A percentile compares a stretch with the other conserved stretches of the same genome.
Conservation (phyloP, 805 yeast genomes). For the Saccharomycopsis synnaedendra region DNA sequence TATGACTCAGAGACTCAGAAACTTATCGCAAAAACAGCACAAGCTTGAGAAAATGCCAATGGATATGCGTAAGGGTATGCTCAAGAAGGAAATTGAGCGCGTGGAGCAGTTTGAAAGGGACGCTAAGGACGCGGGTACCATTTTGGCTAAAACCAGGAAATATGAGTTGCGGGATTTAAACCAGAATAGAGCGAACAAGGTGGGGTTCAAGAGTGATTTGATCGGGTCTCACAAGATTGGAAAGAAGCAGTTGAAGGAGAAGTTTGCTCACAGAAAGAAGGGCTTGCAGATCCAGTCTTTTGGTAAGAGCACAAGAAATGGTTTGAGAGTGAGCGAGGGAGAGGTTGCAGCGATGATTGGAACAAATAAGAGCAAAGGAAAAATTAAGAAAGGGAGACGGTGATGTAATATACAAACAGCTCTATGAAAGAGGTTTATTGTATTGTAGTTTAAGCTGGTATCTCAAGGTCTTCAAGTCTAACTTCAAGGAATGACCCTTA, state of each 20-base stretch:
- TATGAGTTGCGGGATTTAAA: constrained; percentile 52
- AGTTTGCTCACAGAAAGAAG: constrained; percentile 43
- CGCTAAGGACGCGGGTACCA: constrained; percentile 83
- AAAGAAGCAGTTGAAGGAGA: constrained; percentile 29
- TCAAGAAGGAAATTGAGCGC: constrained; percentile 40
- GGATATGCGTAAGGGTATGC: constrained; percentile 78
- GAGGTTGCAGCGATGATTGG: constrained; percentile 47
- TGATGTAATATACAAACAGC: too few relatives aligned
- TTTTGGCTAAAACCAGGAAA: constrained; percentile 60
- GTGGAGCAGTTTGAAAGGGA: constrained; percentile 53
- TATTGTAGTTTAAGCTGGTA: too few relatives aligned
- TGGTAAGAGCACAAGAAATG: constrained; percentile 71
- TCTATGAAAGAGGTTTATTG: too few relatives aligned
- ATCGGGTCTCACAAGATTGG: constrained; percentile 40
- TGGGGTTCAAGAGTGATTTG: constrained; percentile 28
- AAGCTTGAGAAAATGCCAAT: constrained; percentile 78
- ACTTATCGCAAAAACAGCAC: constrained; percentile 20
- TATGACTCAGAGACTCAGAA: constrained; percentile 43
- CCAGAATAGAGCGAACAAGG: constrained; percentile 42
- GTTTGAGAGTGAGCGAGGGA: constrained; percentile 53
- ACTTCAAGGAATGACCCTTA: too few relatives aligned
- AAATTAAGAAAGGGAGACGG: too few relatives aligned
- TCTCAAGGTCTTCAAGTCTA: too few relatives aligned
- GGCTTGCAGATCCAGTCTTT: constrained; percentile 71
- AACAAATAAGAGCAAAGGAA: background rate